Evolutionary conservation across 2,329 filamentous ascomycete species (phyloP).

Genomic region (Colletotrichum viniferum): DNA sequence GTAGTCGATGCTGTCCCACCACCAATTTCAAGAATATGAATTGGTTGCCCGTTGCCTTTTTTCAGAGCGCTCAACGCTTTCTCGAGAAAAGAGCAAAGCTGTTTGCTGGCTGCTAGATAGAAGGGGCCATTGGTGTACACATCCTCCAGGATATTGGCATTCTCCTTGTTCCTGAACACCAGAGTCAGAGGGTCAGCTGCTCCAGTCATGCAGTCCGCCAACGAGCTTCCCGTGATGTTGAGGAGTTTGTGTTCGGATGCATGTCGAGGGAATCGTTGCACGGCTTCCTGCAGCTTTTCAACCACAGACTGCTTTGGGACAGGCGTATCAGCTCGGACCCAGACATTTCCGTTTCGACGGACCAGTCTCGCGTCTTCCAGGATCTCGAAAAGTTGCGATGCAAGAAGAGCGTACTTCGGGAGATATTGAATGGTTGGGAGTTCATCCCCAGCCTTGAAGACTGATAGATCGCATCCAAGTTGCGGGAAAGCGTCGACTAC

Average conservation of each 20-base stretch:
- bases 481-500: slow-evolving; percentile 33
- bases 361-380: slow-evolving; percentile 25
- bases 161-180: slow-evolving; percentile 37
- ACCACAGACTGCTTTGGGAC: slow-evolving; percentile 1
- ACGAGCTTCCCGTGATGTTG: slow-evolving; percentile 30
- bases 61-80: slow-evolving; percentile 16
- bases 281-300: slow-evolving; percentile 26
- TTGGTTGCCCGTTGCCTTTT: not conserved
- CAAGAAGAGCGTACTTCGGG: slow-evolving; percentile 29
- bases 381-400: slow-evolving; percentile 30
- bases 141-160: slow-evolving; percentile 33
- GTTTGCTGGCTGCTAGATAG: not conserved
- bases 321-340: not conserved
- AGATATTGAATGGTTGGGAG: slow-evolving; percentile 25
- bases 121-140: slow-evolving; percentile 31
- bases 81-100: not conserved
- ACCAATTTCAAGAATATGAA: slow-evolving; percentile 45
- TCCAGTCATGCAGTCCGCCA: slow-evolving; percentile 43
- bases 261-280: slow-evolving; percentile 35
- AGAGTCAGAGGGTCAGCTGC: slow-evolving; percentile 37
- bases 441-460: slow-evolving; percentile 23
- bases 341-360: not conserved
- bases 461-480: slow-evolving; percentile 30
- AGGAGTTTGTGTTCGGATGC: slow-evolving; percentile 34
- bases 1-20: slow-evolving; percentile 49